Conservation (phyloP, 306 rosid species). For the Gastrolobium bilobum region DNA sequence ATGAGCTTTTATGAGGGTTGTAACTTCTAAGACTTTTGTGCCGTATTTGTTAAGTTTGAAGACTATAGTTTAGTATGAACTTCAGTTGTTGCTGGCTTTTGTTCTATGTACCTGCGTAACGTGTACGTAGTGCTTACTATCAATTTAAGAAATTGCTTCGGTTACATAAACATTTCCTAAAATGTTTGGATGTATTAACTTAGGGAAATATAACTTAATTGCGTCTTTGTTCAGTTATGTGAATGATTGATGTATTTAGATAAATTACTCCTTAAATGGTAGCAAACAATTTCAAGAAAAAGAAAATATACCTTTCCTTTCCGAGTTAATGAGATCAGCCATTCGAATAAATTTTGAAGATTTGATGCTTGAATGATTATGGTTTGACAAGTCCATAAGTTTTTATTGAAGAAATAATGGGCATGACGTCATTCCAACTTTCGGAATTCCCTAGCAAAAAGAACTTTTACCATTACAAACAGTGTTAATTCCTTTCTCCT, state of each 20-base stretch:
- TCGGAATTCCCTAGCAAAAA: slow-evolving; percentile 31
- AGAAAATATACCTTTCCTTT: background rate
- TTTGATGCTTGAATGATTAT: slow-evolving; percentile 44
- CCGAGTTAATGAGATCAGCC: slow-evolving; percentile 8
- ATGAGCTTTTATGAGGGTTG: too few species aligned
- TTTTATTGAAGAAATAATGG: slow-evolving; percentile 34
- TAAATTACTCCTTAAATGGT: slow-evolving; percentile 12
- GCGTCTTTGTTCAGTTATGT: background rate
- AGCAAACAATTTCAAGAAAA: background rate
- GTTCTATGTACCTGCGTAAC: background rate
- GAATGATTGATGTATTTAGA: slow-evolving; percentile 16
- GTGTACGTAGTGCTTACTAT: background rate
- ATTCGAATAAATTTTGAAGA: slow-evolving; percentile 36
- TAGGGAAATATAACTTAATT: background rate
- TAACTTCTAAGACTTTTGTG: too few species aligned
- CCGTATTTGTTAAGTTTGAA: too few species aligned
- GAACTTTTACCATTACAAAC: slow-evolving; percentile 41
- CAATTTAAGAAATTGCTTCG: slow-evolving; percentile 14
- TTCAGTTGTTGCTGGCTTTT: slow-evolving; percentile 7
- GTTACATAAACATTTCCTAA: background rate
- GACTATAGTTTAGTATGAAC: background rate
- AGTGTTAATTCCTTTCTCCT: slow-evolving; percentile 19
- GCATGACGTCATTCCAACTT: slow-evolving; percentile 46
- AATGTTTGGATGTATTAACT: too few species aligned
- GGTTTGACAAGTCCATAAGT: slow-evolving; percentile 36